A percentile compares a stretch with the other conserved stretches of the same genome.
phyloP scores from a whole-genome alignment of 805 yeast genomes.

The Yamadazyma phyllophila region DNA sequence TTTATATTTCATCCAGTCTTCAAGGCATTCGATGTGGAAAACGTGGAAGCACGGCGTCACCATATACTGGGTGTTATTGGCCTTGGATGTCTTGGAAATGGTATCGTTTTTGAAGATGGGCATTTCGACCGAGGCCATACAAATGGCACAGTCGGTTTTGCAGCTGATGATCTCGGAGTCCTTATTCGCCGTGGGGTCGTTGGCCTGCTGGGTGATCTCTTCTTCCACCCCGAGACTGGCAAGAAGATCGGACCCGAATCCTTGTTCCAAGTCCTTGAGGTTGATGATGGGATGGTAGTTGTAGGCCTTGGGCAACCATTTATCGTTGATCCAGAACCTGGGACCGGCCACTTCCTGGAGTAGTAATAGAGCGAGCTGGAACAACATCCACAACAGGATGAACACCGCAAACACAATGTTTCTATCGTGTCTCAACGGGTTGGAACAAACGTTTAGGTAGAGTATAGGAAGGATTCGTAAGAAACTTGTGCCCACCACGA shows the following conservation, averaged over 20 bases:
- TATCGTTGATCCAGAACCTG: constrained; percentile 77
- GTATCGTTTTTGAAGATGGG: constrained; percentile 34
- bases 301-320: constrained; percentile 74
- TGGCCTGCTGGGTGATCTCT: no score
- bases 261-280: constrained; percentile 59
- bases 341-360: constrained; percentile 73
- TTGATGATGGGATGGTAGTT: constrained; percentile 73
- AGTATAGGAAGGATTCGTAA: constrained; percentile 62
- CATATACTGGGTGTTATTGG: constrained; percentile 52
- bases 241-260: constrained; percentile 54
- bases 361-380: constrained; percentile 58
- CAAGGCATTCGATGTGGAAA: constrained; percentile 86
- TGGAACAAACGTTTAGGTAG: constrained; percentile 56
- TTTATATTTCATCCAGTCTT: constrained; percentile 90
- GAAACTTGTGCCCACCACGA: constrained; percentile 64
- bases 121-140: constrained; percentile 76
- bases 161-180: constrained; percentile 31
- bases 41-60: constrained; percentile 90
- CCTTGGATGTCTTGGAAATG: constrained; percentile 4
- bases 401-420: constrained; percentile 50
- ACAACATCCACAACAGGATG: constrained; percentile 51
- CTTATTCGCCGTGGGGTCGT: not conserved
- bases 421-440: constrained; percentile 69
- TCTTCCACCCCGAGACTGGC: constrained; percentile 25
- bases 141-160: constrained; percentile 79